phyloP scores from a whole-genome alignment of 306 rosid genomes.

The Inga oerstediana region DNA sequence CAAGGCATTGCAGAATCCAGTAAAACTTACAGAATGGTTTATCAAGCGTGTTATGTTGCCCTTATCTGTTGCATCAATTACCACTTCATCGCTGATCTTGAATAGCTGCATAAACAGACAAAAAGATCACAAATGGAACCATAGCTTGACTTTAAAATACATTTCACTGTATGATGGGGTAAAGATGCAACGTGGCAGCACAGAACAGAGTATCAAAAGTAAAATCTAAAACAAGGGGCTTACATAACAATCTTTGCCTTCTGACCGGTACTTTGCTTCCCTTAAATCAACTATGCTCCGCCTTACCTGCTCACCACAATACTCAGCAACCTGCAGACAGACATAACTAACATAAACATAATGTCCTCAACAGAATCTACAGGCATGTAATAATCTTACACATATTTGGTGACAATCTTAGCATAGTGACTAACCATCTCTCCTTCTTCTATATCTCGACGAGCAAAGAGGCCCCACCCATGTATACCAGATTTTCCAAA shows the following conservation, averaged over 20 bases:
- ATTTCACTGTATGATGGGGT: background rate
- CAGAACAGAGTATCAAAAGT: slow-evolving; percentile 21
- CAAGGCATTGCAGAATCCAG: background rate
- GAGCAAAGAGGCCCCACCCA: slow-evolving; percentile 99
- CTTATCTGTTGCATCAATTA: slow-evolving; percentile 82
- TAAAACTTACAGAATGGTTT: slow-evolving; percentile 84
- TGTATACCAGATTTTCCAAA: slow-evolving; percentile 89
- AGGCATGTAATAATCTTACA: background rate
- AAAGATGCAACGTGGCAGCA: slow-evolving; percentile 18
- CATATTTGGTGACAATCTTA: slow-evolving; percentile 18
- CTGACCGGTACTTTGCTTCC: slow-evolving; percentile 67
- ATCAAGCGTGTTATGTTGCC: slow-evolving; percentile 92
- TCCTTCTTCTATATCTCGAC: slow-evolving; percentile 85
- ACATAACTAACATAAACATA: slow-evolving; percentile 10
- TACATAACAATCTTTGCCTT: slow-evolving; percentile 85
- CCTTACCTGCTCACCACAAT: slow-evolving; percentile 91
- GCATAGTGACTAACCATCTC: slow-evolving; percentile 68
- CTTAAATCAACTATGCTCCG: slow-evolving; percentile 81
- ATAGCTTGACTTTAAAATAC: background rate
- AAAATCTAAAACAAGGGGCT: background rate
- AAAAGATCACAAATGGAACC: slow-evolving; percentile 13
- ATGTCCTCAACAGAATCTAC: slow-evolving; percentile 16
- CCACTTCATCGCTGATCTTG: slow-evolving; percentile 89
- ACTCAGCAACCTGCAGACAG: slow-evolving; percentile 77
- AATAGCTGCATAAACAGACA: slow-evolving; percentile 67